These are phyloP conservation scores for Trichoderma sp. DNA, from an alignment of 2,329 filamentous ascomycete genomes.

Conservation along the genomic window DNA sequence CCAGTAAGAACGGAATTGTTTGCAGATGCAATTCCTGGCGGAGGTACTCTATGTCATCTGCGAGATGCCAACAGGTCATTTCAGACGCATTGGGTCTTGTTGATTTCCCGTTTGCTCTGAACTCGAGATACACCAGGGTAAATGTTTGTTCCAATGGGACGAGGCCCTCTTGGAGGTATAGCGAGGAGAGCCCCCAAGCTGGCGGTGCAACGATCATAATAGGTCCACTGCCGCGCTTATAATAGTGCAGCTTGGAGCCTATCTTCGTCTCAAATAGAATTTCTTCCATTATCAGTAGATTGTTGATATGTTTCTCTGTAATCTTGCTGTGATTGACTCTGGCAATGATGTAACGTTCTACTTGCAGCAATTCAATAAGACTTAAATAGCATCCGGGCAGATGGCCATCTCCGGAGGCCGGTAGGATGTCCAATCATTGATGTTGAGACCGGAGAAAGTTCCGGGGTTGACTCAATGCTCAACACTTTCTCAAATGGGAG, in stretches of 20 bases:
- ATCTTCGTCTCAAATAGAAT: background rate
- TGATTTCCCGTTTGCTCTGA: constrained; percentile 6
- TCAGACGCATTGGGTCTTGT: background rate
- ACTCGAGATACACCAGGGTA: background rate
- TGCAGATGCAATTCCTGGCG: background rate
- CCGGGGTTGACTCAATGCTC: background rate
- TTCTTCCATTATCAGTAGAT: background rate
- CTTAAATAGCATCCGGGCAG: background rate
- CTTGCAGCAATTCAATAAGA: background rate
- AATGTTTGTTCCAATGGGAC: background rate
- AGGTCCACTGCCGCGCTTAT: background rate
- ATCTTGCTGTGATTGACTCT: background rate
- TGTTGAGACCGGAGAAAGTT: too few species aligned
- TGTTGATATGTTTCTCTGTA: background rate
- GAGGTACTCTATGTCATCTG: constrained; percentile 5
- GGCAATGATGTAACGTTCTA: background rate
- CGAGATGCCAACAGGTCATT: constrained; percentile 15
- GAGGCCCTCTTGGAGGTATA: background rate
- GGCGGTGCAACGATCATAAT: constrained; percentile 13
- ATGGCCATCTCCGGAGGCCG: background rate
- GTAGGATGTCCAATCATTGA: background rate
- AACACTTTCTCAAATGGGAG: background rate
- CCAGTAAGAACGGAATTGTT: background rate
- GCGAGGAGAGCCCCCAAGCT: background rate
- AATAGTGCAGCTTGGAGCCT: background rate